Base-by-base conservation (phyloP, 768 basidiomycete species). In the Lyophyllum decastes region DNA sequence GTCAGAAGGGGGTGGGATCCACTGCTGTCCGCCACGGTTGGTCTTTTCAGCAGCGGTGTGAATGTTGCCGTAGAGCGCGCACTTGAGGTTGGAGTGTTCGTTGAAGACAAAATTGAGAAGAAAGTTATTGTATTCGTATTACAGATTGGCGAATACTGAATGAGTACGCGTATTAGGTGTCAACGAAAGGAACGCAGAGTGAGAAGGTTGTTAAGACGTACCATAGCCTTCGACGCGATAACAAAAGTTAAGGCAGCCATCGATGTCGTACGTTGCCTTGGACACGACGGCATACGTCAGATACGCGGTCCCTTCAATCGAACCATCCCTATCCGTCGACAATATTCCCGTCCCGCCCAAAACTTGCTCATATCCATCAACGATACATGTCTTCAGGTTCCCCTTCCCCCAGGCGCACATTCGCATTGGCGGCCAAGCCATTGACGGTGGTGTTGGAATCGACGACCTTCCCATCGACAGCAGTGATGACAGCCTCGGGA, bases 241-340 rank as follows among this genome's bases (percentile, higher is more conserved):
- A 53, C 79, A 81, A 59, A 74, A 80, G 1, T 61, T 63, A 33
- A 79, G 69, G 64, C 80, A 82, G 22, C 63, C 79, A 22, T 75
- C 62, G 44, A 80, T 69, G 62, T 77, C 70, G 64, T 81, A 81
- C 2, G 81, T 82, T 27, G 72, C 59, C 61, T 81, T 81, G 52
- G 66, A 60, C 2, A 82, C 73, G 35, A 80, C 65, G 1, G 76
- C 10, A 62, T 76, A 82, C 14, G 79, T 81, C 25, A 81, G 67
- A 62, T 80, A 81, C 1, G 79, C 78, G 0, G 78, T 81, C n/a
- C 78, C 78, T 65, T 81, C 57, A 21, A 81, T 76, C 16, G 80
- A 75, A 12, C 68, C 78, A 57, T 81, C 79, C 24, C 76, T 64
- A 58, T 76, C 78, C 14, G 55, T 67, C 10, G 66, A 54, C 1